These are phyloP conservation scores for Exophiala bonariae DNA, from an alignment of 2,329 filamentous ascomycete genomes.

Conservation along the genomic window DNA sequence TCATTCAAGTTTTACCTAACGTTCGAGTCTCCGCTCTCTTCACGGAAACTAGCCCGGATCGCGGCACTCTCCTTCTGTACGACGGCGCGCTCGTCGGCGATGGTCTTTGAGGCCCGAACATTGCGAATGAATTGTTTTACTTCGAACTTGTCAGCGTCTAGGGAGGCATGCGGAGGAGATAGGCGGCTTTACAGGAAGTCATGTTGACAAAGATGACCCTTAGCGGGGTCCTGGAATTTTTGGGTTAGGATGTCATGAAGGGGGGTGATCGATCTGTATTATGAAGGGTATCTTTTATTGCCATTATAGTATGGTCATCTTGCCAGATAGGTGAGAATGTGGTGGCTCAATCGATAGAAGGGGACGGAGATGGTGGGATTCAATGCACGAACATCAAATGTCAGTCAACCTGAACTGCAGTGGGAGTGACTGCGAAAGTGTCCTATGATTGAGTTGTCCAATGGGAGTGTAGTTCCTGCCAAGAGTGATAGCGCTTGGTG, in stretches of 20 bases:
- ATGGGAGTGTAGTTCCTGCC: no score
- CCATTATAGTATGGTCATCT: no score
- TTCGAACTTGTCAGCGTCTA: slow-evolving; percentile 41
- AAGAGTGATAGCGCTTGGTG: no score
- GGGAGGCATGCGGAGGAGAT: not conserved
- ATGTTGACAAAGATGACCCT: slow-evolving; percentile 22
- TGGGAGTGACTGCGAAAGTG: no score
- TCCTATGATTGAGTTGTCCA: no score
- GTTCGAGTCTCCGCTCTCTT: slow-evolving; percentile 91
- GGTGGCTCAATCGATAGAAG: no score
- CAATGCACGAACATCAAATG: no score
- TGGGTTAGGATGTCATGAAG: slow-evolving; percentile 26
- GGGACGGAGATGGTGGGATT: no score
- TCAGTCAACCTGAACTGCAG: no score
- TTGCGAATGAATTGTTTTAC: slow-evolving; percentile 99
- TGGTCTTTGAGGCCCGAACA: slow-evolving; percentile 96
- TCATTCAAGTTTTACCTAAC: slow-evolving; percentile 65
- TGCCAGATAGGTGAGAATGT: no score
- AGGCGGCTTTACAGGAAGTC: slow-evolving; percentile 22
- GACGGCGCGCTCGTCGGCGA: slow-evolving; percentile 96
- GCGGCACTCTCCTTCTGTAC: slow-evolving; percentile 99
- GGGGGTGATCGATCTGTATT: slow-evolving; percentile 13
- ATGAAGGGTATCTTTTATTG: no score
- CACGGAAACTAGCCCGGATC: slow-evolving; percentile 94
- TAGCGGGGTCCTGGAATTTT: slow-evolving; percentile 13